Evolutionary conservation across 306 rosid species (phyloP), one percentile per base, ranked within the genome.

Genomic region (Lathyrus sativus): DNA sequence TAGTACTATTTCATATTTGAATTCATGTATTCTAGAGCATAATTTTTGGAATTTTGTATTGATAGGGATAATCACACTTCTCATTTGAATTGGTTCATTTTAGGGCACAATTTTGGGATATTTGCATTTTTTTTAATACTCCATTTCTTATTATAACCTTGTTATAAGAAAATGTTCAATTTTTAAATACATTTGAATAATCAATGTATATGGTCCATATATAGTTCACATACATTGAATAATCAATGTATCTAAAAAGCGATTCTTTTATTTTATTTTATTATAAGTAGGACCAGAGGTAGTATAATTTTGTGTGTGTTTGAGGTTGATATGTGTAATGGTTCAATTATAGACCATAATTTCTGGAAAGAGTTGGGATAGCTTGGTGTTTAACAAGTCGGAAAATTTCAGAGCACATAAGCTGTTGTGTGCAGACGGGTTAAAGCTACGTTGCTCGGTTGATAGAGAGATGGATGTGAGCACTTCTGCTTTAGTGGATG

Each of bases 391-490:
- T 59, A 56, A 29, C 74, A 84, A 65, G 48, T 46, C 48, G 38
- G 35, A 41, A 1, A 66, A 15, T 71, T 77, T 67, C 6, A 63
- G 73, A 67, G 64, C 79, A 59, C 81, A 62, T 50, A 80, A 43
- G 56, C 35, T 76, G 71, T 45, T 70, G 65, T 26, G 39, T 71
- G 59, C 17, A 19, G 76, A 74, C 18, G 76, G 75, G 44, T 82
- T 86, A 42, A 74, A 82, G 79, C 42, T 83, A 65, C 77, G 72
- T 42, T 89, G 89, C 70, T 83, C 74, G 41, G 13, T 83, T 15
- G 91, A 77, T 43, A 83, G 79, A 76, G 87, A 81, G 62, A 84
- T 82, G 90, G 84, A 85, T 64, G 80, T 74, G 59, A 74, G 83
- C 57, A 24, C 82, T 8, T 79, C 88, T 13, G 74, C 87, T 24